Evolutionary conservation across 305 asterid genomes (phyloP).

Genomic region (Andrographis paniculata): DNA sequence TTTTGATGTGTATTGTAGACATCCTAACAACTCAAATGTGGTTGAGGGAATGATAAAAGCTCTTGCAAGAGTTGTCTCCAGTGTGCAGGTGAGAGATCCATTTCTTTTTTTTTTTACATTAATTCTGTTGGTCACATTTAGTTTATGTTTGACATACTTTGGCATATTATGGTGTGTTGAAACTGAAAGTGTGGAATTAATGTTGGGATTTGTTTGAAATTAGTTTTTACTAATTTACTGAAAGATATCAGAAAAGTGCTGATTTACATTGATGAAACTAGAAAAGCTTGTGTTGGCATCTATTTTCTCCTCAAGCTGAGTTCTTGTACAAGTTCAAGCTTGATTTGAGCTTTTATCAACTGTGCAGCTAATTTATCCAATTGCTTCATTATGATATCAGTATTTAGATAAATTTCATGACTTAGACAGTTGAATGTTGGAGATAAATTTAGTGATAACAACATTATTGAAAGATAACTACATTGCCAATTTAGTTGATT

Average conservation of each 20-base stretch:
- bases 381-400: not conserved
- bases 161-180: not conserved
- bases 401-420: not conserved
- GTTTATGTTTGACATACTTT: not conserved
- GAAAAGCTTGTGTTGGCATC: not conserved
- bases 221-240: not conserved
- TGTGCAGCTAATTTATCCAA: not conserved
- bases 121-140: not conserved
- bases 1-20: conserved; percentile 38
- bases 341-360: not conserved
- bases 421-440: no score
- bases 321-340: not conserved
- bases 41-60: conserved; percentile 90
- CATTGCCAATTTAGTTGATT: no score
- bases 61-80: conserved; percentile 90
- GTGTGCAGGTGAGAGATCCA: conserved; percentile 58
- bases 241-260: not conserved
- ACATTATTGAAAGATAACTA: no score
- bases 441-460: no score
- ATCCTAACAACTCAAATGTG: conserved; percentile 88
- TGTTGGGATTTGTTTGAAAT: not conserved
- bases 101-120: conserved; percentile 1
- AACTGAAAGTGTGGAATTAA: not conserved
- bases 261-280: not conserved
- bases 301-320: not conserved